Evolutionary conservation across 1,284 basidiomycete genomes (phyloP), one percentile per base, ranked within the genome.

Genomic region (Prillingera fragicola): DNA sequence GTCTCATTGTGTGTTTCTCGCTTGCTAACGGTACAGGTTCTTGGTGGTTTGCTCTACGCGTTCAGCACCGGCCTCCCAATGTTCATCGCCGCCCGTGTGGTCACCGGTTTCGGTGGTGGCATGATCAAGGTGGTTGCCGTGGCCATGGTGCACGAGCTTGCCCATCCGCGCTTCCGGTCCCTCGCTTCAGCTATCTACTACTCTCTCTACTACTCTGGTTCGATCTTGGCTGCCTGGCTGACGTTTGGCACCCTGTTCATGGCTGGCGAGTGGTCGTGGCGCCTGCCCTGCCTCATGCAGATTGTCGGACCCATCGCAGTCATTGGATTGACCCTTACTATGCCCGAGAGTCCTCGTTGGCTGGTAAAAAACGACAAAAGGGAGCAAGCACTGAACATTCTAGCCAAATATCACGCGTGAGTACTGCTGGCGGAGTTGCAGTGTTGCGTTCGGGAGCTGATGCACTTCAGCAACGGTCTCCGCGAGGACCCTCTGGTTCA

Each of bases 291-390:
- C n/a, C 29, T 31, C 9, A 17, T 31, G 5, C 29, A 31, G 29
- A 15, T 31, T 8, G n/a, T 31, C n/a, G 76, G 77, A 2, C 82
- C 83, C 2, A 28, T 83, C 8, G n/a, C n/a, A n/a, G n/a, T n/a
- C n/a, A n/a, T n/a, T n/a, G n/a, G n/a, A n/a, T n/a, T n/a, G n/a
- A n/a, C n/a, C n/a, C n/a, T n/a, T n/a, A n/a, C n/a, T n/a, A n/a
- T 82, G 10, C 83, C 83, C 7, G 82, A 85, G 59, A 82, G 80
- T 23, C 82, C 83, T 18, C 75, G 83, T 23, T 84, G 77, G 71
- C 73, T 85, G 14, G 75, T 84, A 10, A 77, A 75, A 14, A 75
- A 75, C 37, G 78, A 77, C 13, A 68, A 76, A 14, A 64, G 66
- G 4, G 71, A 75, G 0, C 75, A 80, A 26, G 80, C 81, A 0